phyloP scores from a whole-genome alignment of 2,329 filamentous ascomycete genomes.

The Cladophialophora immunda region DNA sequence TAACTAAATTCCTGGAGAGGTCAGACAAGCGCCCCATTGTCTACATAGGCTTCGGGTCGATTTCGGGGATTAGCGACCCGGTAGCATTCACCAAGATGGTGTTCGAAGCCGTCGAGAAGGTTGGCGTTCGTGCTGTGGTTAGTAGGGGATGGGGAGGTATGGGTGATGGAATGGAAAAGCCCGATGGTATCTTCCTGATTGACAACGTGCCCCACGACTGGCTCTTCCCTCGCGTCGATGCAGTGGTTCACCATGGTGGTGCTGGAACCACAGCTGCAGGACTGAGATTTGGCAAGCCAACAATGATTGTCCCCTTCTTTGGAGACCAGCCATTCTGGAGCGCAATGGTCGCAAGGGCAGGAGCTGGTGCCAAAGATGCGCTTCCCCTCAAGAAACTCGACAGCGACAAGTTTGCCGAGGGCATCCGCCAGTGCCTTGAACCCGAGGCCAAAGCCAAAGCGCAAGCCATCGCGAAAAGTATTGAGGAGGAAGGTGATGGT shows the following conservation, averaged over 20 bases:
- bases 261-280: slow-evolving; percentile 50
- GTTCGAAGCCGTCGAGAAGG: slow-evolving; percentile 46
- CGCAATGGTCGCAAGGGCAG: slow-evolving; percentile 51
- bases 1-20: slow-evolving; percentile 44
- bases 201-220: slow-evolving; percentile 51
- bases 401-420: slow-evolving; percentile 48
- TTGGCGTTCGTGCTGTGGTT: slow-evolving; percentile 48
- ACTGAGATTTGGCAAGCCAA: slow-evolving; percentile 48
- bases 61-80: slow-evolving; percentile 49
- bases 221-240: slow-evolving; percentile 49
- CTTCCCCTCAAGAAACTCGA: slow-evolving; percentile 50
- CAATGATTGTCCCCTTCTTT: slow-evolving; percentile 54
- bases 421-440: slow-evolving; percentile 48
- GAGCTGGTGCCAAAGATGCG: slow-evolving; percentile 52
- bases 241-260: slow-evolving; percentile 50
- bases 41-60: slow-evolving; percentile 49
- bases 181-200: slow-evolving; percentile 46
- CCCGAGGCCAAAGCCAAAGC: slow-evolving; percentile 46
- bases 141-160: slow-evolving; percentile 51
- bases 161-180: slow-evolving; percentile 43
- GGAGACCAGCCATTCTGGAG: slow-evolving; percentile 59
- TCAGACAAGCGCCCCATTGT: slow-evolving; percentile 43
- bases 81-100: slow-evolving; percentile 47
- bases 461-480: slow-evolving; percentile 46
- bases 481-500: slow-evolving; percentile 50